A percentile compares a stretch with the other conserved stretches of the same genome.
Evolutionary conservation across 805 yeast genomes (phyloP).

Genomic region (Suhomyces canberraensis): DNA sequence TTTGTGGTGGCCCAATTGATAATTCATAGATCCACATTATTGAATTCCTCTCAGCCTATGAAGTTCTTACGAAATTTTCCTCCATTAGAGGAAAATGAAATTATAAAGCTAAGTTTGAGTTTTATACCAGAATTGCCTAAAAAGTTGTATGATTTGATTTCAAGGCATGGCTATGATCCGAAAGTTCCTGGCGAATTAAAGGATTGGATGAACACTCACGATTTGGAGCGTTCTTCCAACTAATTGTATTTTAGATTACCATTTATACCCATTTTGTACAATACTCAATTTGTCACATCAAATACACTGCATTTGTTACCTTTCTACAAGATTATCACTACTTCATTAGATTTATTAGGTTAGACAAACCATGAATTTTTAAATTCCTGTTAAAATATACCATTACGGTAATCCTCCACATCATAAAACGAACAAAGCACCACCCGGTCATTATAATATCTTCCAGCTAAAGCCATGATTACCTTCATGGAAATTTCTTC

Average conservation of each 20-base stretch:
- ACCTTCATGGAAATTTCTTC: constrained; percentile 54
- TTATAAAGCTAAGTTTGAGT: constrained; percentile 75
- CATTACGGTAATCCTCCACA: constrained; percentile 54
- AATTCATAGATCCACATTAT: constrained; percentile 59
- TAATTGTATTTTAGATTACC: no score
- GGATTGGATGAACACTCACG: no score
- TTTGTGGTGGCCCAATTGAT: constrained; percentile 82
- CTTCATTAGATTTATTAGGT: no score
- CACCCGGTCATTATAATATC: constrained; percentile 63
- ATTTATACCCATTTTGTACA: no score
- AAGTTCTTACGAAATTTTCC: constrained; percentile 71
- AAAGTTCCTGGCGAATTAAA: constrained; percentile 36
- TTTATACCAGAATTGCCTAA: constrained; percentile 74
- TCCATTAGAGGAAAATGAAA: constrained; percentile 62
- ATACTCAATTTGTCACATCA: no score
- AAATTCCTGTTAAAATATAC: constrained; percentile 22
- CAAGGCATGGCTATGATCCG: constrained; percentile 60
- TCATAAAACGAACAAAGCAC: constrained; percentile 63
- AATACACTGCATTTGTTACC: no score
- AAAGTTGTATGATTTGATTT: constrained; percentile 57
- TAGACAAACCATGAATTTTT: no score
- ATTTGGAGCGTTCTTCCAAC: no score
- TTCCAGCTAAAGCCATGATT: constrained; percentile 58
- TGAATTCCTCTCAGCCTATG: constrained; percentile 69
- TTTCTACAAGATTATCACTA: no score